Conservation (phyloP, 2,329 filamentous ascomycete species). For the Fusarium odoratissimum region DNA sequence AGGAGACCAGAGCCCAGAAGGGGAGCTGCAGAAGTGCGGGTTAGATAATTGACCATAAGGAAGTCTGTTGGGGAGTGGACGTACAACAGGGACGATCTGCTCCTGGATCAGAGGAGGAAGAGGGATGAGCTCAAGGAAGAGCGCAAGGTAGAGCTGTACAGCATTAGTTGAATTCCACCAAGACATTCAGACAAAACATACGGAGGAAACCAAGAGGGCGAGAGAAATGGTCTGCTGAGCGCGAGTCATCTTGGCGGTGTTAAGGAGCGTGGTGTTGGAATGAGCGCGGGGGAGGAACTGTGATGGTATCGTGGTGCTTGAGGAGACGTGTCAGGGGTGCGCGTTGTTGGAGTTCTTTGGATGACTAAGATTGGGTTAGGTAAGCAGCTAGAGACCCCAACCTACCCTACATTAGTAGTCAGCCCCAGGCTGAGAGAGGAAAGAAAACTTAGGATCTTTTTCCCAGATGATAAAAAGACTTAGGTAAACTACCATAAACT, state of each 20-base stretch:
- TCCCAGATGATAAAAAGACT: too few relatives aligned
- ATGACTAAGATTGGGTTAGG: slow-evolving; percentile 35
- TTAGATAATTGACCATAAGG: not conserved
- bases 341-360: slow-evolving; percentile 15
- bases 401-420: too few relatives aligned
- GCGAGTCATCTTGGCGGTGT: slow-evolving; percentile 79
- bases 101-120: slow-evolving; percentile 81
- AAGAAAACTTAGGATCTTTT: too few relatives aligned
- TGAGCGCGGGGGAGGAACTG: slow-evolving; percentile 5
- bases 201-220: slow-evolving; percentile 86
- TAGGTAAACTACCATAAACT: too few relatives aligned
- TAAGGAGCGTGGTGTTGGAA: slow-evolving; percentile 13
- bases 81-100: slow-evolving; percentile 89
- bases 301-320: slow-evolving; percentile 35
- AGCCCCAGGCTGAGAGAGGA: too few relatives aligned
- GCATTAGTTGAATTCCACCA: slow-evolving; percentile 18
- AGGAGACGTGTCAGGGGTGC: slow-evolving; percentile 47
- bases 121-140: slow-evolving; percentile 85
- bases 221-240: slow-evolving; percentile 93
- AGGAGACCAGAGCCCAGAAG: slow-evolving; percentile 90
- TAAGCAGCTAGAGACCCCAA: not conserved
- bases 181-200: slow-evolving; percentile 58
- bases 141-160: slow-evolving; percentile 85
- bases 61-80: slow-evolving; percentile 49
- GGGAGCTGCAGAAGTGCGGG: slow-evolving; percentile 71